A percentile compares a stretch with the other conserved stretches of the same genome.
Conservation (phyloP, 129 eudicot species). For the Sambucus nigra region DNA sequence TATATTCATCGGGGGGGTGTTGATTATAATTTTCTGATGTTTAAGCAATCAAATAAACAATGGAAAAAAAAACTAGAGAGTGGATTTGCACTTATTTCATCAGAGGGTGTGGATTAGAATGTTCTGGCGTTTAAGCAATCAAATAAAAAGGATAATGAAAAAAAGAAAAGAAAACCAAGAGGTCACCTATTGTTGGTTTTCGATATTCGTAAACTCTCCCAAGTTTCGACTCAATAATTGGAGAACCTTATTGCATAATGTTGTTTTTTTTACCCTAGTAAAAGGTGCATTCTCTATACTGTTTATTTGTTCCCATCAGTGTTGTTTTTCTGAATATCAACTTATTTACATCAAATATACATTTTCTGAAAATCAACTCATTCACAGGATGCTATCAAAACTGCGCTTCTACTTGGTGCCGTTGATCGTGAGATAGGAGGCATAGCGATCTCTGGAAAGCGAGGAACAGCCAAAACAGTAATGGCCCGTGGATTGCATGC, state of each 20-base stretch:
- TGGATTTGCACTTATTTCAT: too few species aligned
- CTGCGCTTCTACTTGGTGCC: conserved; percentile 96
- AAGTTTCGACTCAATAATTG: neutral
- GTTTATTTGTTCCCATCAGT: too few species aligned
- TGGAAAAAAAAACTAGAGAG: too few species aligned
- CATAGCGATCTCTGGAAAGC: conserved; percentile 82
- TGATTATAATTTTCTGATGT: too few species aligned
- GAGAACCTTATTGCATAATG: neutral
- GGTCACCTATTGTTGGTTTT: neutral
- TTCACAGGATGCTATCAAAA: conserved; percentile 88
- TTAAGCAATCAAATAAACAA: too few species aligned
- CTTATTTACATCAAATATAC: conserved; percentile 3
- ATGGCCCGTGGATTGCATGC: conserved; percentile 99
- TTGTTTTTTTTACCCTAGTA: neutral
- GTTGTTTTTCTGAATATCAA: too few species aligned
- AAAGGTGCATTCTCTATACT: neutral
- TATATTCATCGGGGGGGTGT: too few species aligned
- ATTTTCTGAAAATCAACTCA: conserved; percentile 11
- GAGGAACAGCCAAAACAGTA: conserved; percentile 96
- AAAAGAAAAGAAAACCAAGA: neutral
- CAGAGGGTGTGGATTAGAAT: too few species aligned
- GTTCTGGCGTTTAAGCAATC: too few species aligned
- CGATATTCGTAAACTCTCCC: neutral
- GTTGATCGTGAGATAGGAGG: conserved; percentile 96
- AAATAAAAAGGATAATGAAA: neutral